Evolutionary conservation across 2,329 filamentous ascomycete genomes (phyloP).

Genomic region (Penicillium sp.): DNA sequence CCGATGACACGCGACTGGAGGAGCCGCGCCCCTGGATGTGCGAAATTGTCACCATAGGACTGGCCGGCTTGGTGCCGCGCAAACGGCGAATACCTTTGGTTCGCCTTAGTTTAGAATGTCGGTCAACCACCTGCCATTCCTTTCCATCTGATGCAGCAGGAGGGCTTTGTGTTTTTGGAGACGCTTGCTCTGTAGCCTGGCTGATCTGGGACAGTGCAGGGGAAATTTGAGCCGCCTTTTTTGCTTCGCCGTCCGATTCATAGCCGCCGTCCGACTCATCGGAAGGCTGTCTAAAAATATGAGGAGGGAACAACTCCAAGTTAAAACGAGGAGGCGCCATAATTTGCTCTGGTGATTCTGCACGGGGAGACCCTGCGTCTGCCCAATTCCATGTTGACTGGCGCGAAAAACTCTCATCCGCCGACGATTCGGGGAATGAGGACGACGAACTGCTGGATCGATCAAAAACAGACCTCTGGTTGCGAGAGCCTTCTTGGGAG

Average conservation of each 20-base stretch:
- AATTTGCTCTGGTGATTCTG: constrained; percentile 36
- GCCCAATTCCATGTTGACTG: constrained; percentile 32
- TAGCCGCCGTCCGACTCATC: constrained; percentile 31
- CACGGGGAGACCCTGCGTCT: constrained; percentile 25
- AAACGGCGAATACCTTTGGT: constrained; percentile 17
- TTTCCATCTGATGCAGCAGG: constrained; percentile 21
- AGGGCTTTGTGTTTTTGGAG: constrained; percentile 22
- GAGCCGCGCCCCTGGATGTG: constrained; percentile 29
- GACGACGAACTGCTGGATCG: constrained; percentile 44
- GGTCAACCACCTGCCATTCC: constrained; percentile 34
- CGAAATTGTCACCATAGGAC: constrained; percentile 25
- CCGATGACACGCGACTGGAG: constrained; percentile 20
- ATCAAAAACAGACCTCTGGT: constrained; percentile 45
- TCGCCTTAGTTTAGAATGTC: constrained; percentile 13
- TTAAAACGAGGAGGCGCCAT: constrained; percentile 23
- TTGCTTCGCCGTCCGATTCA: constrained; percentile 32
- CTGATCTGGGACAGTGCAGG: constrained; percentile 30
- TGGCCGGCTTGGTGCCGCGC: constrained; percentile 17
- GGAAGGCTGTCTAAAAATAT: constrained; percentile 29
- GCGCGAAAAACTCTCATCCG: constrained; percentile 34
- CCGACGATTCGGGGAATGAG: constrained; percentile 39
- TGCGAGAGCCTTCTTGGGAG: constrained; percentile 35
- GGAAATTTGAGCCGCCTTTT: constrained; percentile 21
- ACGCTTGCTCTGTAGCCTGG: constrained; percentile 26
- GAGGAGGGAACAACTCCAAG: constrained; percentile 31